These are phyloP conservation scores for Pythium biforme DNA, from an alignment of 352 stramenopile species.

Conservation along the genomic window DNA sequence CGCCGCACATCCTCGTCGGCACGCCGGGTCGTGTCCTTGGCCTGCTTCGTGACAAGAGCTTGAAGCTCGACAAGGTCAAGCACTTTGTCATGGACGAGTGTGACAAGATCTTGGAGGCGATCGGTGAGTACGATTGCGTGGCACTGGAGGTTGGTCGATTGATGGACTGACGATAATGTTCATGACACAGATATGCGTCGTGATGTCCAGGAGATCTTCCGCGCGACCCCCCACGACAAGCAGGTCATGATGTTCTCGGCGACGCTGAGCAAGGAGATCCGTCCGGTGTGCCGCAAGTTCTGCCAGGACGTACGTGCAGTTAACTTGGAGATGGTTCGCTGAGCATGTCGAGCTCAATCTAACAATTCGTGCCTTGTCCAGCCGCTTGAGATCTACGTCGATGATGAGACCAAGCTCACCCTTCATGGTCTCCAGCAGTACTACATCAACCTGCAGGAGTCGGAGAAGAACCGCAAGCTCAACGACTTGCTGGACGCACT, in stretches of 20 bases:
- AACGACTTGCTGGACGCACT: slow-evolving; percentile 99
- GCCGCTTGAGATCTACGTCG: slow-evolving; percentile 99
- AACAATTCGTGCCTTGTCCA: slow-evolving; percentile 24
- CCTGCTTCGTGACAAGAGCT: slow-evolving; percentile 91
- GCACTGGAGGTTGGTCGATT: too few species aligned
- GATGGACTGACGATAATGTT: background rate
- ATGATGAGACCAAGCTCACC: slow-evolving; percentile 99
- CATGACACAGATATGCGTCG: slow-evolving; percentile 93
- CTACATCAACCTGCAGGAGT: slow-evolving; percentile 98
- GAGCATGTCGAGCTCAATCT: background rate
- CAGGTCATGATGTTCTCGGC: slow-evolving; percentile 99
- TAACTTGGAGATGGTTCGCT: background rate
- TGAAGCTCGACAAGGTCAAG: slow-evolving; percentile 99
- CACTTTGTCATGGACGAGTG: slow-evolving; percentile 99
- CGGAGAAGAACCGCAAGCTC: slow-evolving; percentile 99
- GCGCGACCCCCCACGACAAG: slow-evolving; percentile 98
- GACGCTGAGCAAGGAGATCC: slow-evolving; percentile 99
- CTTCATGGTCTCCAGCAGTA: slow-evolving; percentile 99
- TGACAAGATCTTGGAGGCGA: slow-evolving; percentile 98
- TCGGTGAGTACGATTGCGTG: slow-evolving; percentile 67
- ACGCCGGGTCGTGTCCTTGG: slow-evolving; percentile 95
- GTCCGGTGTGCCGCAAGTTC: slow-evolving; percentile 99
- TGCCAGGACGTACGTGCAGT: slow-evolving; percentile 93
- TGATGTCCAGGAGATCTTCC: slow-evolving; percentile 99
- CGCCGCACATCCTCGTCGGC: slow-evolving; percentile 97